A percentile compares a stretch with the other conserved stretches of the same genome.
Conservation (phyloP, 1,284 basidiomycete genomes). For the Heterobasidion parviporum region DNA sequence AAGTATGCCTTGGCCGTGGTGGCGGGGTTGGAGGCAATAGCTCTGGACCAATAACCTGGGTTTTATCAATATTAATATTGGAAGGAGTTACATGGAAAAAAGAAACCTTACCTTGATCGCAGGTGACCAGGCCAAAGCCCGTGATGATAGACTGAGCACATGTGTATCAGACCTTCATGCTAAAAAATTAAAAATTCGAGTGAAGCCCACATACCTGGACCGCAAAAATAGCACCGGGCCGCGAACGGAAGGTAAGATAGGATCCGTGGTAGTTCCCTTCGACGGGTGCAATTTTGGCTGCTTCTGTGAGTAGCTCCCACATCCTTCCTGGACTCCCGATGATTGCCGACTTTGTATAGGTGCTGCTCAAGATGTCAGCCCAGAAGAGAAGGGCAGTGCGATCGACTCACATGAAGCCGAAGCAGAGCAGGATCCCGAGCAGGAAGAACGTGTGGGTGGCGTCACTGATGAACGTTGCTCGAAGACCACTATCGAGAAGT, state of each 20-base stretch:
- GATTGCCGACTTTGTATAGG: constrained; percentile 47
- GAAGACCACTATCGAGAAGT: constrained; percentile 14
- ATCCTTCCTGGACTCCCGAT: constrained; percentile 53
- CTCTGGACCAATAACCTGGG: constrained; percentile 19
- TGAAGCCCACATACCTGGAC: not conserved
- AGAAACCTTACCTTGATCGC: constrained; percentile 23
- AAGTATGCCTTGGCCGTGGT: constrained; percentile 21
- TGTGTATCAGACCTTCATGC: constrained; percentile 12
- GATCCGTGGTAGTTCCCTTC: constrained; percentile 59
- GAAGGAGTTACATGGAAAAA: constrained; percentile 21
- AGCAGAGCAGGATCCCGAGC: constrained; percentile 37
- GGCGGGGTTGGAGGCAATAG: constrained; percentile 18
- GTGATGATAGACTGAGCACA: constrained; percentile 34
- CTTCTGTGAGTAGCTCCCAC: constrained; percentile 50
- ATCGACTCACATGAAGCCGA: constrained; percentile 26
- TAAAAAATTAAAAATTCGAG: not conserved
- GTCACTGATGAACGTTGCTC: constrained; percentile 20
- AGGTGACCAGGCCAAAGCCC: constrained; percentile 40
- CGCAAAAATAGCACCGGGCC: constrained; percentile 44
- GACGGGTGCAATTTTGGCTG: constrained; percentile 40
- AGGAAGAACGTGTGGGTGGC: constrained; percentile 37
- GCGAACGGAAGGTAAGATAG: constrained; percentile 62
- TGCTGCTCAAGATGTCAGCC: constrained; percentile 5
- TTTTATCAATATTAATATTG: not conserved
- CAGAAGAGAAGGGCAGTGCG: constrained; percentile 9